Conservation (phyloP, 345 rosid genomes). For the Psidium friedrichsthalianum region DNA sequence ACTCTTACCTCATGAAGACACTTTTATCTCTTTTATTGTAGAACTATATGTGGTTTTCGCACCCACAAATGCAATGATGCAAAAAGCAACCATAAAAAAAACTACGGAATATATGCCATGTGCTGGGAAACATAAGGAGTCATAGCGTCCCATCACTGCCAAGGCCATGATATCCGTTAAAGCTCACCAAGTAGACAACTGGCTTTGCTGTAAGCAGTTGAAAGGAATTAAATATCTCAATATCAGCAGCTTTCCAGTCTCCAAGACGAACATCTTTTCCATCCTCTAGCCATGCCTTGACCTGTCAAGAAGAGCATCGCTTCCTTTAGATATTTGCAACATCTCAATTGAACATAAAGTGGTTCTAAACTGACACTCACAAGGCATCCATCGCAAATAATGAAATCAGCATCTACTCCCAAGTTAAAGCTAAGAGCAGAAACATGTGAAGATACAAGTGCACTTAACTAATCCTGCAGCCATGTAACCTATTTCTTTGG, state of each 20-base stretch:
- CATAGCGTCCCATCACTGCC: neutral
- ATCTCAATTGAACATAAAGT: neutral
- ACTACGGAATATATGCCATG: neutral
- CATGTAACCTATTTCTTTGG: neutral
- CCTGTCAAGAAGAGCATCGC: conserved; percentile 22
- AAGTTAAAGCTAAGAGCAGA: neutral
- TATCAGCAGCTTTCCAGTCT: conserved; percentile 96
- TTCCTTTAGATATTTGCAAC: neutral
- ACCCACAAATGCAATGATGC: neutral
- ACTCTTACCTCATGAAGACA: neutral
- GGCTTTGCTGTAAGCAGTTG: conserved; percentile 96
- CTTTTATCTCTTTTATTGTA: neutral
- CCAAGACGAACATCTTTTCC: conserved; percentile 88
- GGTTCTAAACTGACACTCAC: neutral
- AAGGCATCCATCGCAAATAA: neutral
- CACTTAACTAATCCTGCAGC: neutral
- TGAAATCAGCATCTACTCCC: neutral
- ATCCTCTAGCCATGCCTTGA: conserved; percentile 73
- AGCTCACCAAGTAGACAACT: conserved; percentile 83
- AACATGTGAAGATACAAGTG: neutral
- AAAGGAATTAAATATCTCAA: conserved; percentile 87
- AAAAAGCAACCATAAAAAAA: neutral
- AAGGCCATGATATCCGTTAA: neutral
- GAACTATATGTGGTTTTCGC: neutral
- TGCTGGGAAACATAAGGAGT: neutral